These are phyloP conservation scores for Odontarrhena argentea DNA, from an alignment of 345 rosid species.

Conservation along the genomic window DNA sequence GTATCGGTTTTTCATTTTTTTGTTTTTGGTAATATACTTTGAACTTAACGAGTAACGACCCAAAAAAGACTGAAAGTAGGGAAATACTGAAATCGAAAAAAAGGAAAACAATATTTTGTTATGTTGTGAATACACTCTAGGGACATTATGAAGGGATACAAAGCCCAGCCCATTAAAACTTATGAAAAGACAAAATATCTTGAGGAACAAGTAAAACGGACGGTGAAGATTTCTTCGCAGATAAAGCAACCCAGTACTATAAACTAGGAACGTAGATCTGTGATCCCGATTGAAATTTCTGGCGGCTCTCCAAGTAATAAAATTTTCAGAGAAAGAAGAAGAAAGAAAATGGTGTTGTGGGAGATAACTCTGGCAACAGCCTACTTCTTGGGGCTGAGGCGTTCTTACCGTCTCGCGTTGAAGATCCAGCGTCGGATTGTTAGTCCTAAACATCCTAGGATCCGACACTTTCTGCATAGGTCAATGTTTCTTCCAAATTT, in stretches of 20 bases:
- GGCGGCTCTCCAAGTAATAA: conserved; percentile 20
- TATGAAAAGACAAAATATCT: conserved; percentile 3
- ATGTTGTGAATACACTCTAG: too few species aligned
- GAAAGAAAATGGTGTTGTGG: conserved; percentile 75
- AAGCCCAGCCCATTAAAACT: conserved; percentile 25
- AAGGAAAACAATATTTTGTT: too few species aligned
- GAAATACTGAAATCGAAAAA: too few species aligned
- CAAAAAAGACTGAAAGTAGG: too few species aligned
- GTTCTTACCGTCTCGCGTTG: conserved; percentile 72
- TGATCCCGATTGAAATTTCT: conserved; percentile 22
- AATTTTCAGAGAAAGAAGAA: conserved; percentile 13
- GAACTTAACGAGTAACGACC: too few species aligned
- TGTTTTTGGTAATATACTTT: too few species aligned
- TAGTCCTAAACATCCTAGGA: conserved; percentile 54
- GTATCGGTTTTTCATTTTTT: too few species aligned
- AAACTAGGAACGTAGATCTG: conserved; percentile 27
- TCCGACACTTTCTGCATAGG: conserved; percentile 66
- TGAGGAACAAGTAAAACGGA: conserved; percentile 32
- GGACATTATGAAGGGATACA: not conserved
- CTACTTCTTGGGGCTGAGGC: conserved; percentile 79
- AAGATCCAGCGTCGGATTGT: conserved; percentile 65
- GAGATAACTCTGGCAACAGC: conserved; percentile 86
- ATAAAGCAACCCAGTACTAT: conserved; percentile 6
- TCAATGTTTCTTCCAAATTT: conserved; percentile 23
- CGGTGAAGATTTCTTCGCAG: conserved; percentile 33